These are phyloP conservation scores for Ballota nigra DNA, from an alignment of 257 asterid genomes.

Conservation along the genomic window DNA sequence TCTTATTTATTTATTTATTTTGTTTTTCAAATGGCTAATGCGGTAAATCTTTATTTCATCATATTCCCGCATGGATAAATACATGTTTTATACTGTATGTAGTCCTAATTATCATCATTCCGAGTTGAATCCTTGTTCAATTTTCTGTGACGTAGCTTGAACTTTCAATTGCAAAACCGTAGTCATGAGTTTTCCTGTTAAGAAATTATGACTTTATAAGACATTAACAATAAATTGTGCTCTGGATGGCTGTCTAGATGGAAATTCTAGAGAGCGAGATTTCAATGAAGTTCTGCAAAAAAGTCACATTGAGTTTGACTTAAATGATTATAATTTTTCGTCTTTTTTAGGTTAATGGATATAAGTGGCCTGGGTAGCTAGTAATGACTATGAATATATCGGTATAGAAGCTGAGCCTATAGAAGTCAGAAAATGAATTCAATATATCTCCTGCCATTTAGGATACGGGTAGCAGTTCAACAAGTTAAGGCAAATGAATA, in stretches of 20 bases:
- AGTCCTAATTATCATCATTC: conserved; percentile 17
- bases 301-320: background rate
- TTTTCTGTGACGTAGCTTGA: background rate
- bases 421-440: background rate
- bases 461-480: background rate
- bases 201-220: background rate
- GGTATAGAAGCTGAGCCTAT: background rate
- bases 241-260: background rate
- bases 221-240: background rate
- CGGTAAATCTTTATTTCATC: background rate
- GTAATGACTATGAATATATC: background rate
- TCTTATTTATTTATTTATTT: background rate
- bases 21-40: background rate
- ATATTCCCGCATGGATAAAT: background rate
- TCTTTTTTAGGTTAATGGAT: background rate
- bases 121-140: background rate
- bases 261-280: background rate
- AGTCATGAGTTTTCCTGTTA: background rate
- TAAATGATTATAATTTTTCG: background rate
- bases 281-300: background rate
- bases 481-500: background rate
- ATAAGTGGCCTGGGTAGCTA: background rate
- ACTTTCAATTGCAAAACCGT: background rate
- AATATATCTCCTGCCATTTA: background rate
- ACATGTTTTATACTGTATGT: background rate